Conservation (phyloP, 768 basidiomycete genomes). For the Mycena crocata region DNA sequence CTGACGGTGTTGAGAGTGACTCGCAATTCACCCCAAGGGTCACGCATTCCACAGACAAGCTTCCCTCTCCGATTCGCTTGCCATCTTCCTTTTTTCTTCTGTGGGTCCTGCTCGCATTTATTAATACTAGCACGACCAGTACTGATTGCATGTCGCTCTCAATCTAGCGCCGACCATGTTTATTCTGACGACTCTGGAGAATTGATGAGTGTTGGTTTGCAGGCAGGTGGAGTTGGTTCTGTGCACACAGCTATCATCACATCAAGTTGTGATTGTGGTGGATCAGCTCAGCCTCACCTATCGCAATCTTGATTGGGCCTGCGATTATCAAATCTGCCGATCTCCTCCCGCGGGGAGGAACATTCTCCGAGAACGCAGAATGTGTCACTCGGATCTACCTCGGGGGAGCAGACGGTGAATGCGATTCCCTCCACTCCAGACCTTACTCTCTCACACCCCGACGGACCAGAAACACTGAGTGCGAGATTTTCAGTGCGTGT, state of each 20-base stretch:
- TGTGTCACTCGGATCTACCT: constrained; percentile 7
- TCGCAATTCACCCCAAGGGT: neutral
- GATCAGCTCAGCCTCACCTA: constrained; percentile 25
- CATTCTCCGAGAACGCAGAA: constrained; percentile 23
- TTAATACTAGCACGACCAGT: neutral
- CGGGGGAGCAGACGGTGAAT: neutral
- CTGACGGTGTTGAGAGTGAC: neutral
- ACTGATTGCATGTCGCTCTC: constrained; percentile 17
- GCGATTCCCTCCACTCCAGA: neutral
- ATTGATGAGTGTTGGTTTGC: neutral
- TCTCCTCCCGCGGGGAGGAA: constrained; percentile 22
- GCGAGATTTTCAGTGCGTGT: constrained; percentile 18
- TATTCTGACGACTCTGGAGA: neutral
- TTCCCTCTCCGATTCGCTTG: neutral
- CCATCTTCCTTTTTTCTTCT: neutral
- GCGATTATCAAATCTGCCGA: constrained; percentile 20
- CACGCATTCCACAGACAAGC: neutral
- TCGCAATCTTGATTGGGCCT: constrained; percentile 24
- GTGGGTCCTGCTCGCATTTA: neutral
- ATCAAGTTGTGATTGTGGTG: constrained; percentile 11
- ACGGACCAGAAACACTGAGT: neutral
- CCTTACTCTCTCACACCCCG: constrained; percentile 4
- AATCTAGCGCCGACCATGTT: constrained; percentile 5
- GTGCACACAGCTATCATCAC: constrained; percentile 15
- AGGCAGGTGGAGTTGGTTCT: neutral